These are phyloP conservation scores for Mycena rosella DNA, from an alignment of 768 basidiomycete genomes.

Conservation along the genomic window DNA sequence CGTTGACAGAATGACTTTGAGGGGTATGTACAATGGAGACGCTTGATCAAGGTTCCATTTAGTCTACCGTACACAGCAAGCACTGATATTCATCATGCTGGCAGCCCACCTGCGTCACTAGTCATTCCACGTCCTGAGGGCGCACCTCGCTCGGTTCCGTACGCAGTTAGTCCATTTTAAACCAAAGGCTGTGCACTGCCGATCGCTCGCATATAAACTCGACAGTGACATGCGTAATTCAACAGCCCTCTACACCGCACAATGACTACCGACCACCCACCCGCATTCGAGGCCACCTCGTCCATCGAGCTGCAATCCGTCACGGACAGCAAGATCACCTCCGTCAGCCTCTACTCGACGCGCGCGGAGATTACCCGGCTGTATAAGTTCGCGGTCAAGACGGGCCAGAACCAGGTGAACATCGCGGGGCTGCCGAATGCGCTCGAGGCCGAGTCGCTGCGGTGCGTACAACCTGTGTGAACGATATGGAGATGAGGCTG, in stretches of 20 bases:
- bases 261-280: too few relatives aligned
- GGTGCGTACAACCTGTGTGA: too few relatives aligned
- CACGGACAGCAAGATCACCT: slow-evolving; percentile 51
- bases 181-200: not conserved
- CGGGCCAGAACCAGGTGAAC: slow-evolving; percentile 56
- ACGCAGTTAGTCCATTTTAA: too few relatives aligned
- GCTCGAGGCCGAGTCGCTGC: slow-evolving; percentile 55
- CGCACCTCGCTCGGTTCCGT: too few relatives aligned
- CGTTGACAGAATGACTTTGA: too few relatives aligned
- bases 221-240: not conserved
- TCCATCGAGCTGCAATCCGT: slow-evolving; percentile 47
- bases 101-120: too few relatives aligned
- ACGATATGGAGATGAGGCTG: too few relatives aligned
- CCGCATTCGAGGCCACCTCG: slow-evolving; percentile 36
- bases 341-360: slow-evolving; percentile 56
- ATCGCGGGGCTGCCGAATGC: slow-evolving; percentile 54
- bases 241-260: not conserved
- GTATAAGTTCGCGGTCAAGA: slow-evolving; percentile 52
- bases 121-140: too few relatives aligned
- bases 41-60: too few relatives aligned
- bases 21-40: too few relatives aligned
- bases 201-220: not conserved
- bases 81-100: too few relatives aligned
- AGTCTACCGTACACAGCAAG: too few relatives aligned
- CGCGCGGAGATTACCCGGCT: slow-evolving; percentile 58